These are phyloP conservation scores for Cryptosporidium meleagridis DNA, from an alignment of 169 alveolate genomes.

Conservation along the genomic window DNA sequence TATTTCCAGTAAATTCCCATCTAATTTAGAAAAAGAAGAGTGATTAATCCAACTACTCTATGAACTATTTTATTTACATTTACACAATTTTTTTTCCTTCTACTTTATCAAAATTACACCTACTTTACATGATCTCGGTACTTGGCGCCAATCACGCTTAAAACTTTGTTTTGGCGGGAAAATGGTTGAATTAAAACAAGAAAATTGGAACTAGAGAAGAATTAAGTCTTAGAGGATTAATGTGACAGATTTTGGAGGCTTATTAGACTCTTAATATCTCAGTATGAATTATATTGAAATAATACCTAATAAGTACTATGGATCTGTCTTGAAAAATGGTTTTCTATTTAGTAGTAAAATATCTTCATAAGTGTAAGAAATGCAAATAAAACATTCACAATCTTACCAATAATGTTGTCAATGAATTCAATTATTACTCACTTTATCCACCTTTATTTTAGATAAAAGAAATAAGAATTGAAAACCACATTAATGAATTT, in stretches of 20 bases:
- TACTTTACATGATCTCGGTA: conserved; percentile 38
- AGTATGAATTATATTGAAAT: neutral
- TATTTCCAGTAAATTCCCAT: neutral
- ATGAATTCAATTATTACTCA: neutral
- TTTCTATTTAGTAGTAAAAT: conserved; percentile 8
- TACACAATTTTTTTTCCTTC: neutral
- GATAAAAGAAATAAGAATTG: neutral
- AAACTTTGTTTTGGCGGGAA: neutral
- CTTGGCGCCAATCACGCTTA: conserved; percentile 2
- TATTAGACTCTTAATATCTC: conserved; percentile 8
- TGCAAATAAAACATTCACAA: conserved; percentile 21
- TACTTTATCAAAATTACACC: neutral
- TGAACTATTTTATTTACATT: neutral
- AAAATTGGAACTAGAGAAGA: neutral
- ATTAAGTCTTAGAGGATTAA: neutral
- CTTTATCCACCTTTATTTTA: neutral
- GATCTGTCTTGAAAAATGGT: conserved; percentile 6
- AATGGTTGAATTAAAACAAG: no score
- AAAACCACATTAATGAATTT: conserved; percentile 9
- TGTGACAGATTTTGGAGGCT: conserved; percentile 74
- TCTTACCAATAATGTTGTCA: conserved; percentile 15
- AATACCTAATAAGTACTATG: conserved; percentile 65
- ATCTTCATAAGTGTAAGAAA: neutral
- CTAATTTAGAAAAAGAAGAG: neutral
- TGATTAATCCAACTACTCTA: neutral